phyloP scores from a whole-genome alignment of 805 yeast genomes.

The Candida xyloterini region DNA sequence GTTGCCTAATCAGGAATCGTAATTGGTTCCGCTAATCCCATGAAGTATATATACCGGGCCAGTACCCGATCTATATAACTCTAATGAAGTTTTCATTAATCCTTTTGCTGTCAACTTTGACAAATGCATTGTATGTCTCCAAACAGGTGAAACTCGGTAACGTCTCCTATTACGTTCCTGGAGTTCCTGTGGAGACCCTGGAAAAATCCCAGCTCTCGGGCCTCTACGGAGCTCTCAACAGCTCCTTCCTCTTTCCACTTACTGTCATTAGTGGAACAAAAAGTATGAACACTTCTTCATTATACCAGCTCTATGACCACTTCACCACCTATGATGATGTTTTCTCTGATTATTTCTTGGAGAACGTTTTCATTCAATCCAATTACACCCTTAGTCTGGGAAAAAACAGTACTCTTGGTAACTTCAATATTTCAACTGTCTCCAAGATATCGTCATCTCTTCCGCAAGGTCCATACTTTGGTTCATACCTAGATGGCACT shows the following conservation, averaged over 20 bases:
- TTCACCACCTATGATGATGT: conserved; percentile 9
- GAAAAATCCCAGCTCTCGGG: neutral
- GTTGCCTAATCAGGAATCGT: neutral
- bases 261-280: conserved; percentile 1
- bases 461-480: conserved; percentile 13
- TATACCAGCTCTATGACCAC: conserved; percentile 1
- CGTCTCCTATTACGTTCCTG: conserved; percentile 11
- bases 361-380: conserved; percentile 6
- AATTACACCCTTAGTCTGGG: neutral
- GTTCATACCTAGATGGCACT: conserved; percentile 9
- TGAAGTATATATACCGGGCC: too few relatives aligned
- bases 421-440: conserved; percentile 4
- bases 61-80: neutral
- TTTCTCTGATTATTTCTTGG: conserved; percentile 11
- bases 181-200: conserved; percentile 5
- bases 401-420: conserved; percentile 1
- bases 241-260: conserved; percentile 11
- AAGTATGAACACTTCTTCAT: neutral
- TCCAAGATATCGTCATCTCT: neutral
- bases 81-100: neutral
- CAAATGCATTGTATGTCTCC: conserved; percentile 8
- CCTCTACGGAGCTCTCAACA: conserved; percentile 2
- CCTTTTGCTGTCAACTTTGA: neutral
- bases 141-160: conserved; percentile 11
- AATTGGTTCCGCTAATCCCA: neutral